phyloP scores from a whole-genome alignment of 163 green algal genomes.

The Chlorella variabilis region DNA sequence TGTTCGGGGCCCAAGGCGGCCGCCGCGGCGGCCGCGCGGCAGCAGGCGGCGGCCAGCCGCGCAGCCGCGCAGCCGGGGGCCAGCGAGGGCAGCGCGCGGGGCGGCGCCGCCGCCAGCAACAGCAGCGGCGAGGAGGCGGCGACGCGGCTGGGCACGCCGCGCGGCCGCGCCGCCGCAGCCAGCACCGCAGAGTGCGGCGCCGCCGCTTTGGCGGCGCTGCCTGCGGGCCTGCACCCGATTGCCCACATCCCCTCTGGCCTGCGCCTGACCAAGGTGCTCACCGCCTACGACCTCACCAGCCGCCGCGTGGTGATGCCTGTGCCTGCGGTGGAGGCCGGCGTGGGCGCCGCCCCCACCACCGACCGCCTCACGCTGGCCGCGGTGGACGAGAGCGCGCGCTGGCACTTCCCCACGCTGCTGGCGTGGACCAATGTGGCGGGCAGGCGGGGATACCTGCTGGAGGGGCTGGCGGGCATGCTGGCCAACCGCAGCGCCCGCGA shows the following conservation, averaged over 20 bases:
- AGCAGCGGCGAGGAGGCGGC: conserved; percentile 31
- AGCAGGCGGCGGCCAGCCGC: neutral
- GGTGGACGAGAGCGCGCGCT: conserved; percentile 49
- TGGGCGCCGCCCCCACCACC: neutral
- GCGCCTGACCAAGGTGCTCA: conserved; percentile 46
- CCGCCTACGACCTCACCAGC: conserved; percentile 56
- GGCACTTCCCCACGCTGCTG: conserved; percentile 49
- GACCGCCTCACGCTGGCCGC: conserved; percentile 44
- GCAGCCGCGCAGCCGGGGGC: conserved; percentile 12
- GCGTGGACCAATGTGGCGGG: conserved; percentile 49
- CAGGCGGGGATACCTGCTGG: conserved; percentile 55
- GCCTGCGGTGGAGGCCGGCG: conserved; percentile 35
- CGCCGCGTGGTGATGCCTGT: conserved; percentile 51
- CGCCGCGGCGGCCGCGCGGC: conserved; percentile 10
- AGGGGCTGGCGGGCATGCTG: conserved; percentile 44
- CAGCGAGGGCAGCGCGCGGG: conserved; percentile 4
- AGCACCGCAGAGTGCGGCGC: neutral
- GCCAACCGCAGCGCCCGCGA: conserved; percentile 9
- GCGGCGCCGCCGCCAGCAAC: conserved; percentile 1
- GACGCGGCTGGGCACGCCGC: conserved; percentile 21
- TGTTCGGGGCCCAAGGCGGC: conserved; percentile 49
- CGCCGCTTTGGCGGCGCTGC: conserved; percentile 15
- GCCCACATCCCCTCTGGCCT: conserved; percentile 35
- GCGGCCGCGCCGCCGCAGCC: neutral
- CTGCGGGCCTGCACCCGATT: conserved; percentile 31